These are phyloP conservation scores for Cryomyces antarcticus DNA, from an alignment of 495 filamentous ascomycete genomes.

Conservation along the genomic window DNA sequence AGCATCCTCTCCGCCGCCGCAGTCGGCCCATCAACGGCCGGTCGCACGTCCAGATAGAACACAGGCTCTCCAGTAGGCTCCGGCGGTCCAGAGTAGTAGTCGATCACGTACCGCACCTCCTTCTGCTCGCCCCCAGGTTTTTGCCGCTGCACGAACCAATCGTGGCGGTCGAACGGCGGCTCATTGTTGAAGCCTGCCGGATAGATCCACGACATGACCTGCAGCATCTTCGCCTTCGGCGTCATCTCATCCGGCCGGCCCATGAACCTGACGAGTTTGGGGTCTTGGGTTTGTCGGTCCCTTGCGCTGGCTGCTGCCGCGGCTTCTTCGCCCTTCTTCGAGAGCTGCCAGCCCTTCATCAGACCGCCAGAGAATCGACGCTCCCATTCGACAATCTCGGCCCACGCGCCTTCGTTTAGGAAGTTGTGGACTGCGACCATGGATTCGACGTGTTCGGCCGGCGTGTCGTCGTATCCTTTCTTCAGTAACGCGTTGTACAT, in stretches of 20 bases:
- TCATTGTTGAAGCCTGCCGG: constrained; percentile 60
- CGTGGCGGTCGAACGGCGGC: constrained; percentile 92
- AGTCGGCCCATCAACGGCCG: constrained; percentile 67
- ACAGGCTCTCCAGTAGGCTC: constrained; percentile 85
- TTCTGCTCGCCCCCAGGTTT: constrained; percentile 33
- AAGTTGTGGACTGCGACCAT: constrained; percentile 99
- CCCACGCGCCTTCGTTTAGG: constrained; percentile 91
- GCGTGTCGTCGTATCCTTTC: constrained; percentile 88
- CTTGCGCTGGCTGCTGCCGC: constrained; percentile 19
- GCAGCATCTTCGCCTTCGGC: constrained; percentile 68
- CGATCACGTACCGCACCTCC: constrained; percentile 89
- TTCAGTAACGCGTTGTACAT: constrained; percentile 97
- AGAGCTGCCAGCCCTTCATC: constrained; percentile 48
- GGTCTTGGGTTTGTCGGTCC: constrained; percentile 25
- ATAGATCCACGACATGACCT: constrained; percentile 54
- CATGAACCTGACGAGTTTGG: constrained; percentile 66
- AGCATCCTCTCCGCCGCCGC: constrained; percentile 65
- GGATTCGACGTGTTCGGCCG: constrained; percentile 76
- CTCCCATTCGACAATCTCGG: constrained; percentile 86
- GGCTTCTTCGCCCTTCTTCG: constrained; percentile 45
- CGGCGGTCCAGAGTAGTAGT: constrained; percentile 79
- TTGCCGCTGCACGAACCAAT: constrained; percentile 75
- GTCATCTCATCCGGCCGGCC: constrained; percentile 75
- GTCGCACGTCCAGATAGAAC: constrained; percentile 93
- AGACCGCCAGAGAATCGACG: constrained; percentile 57